These are phyloP conservation scores for Fomitopsis schrenkii DNA, from an alignment of 1,284 basidiomycete genomes.

Conservation along the genomic window DNA sequence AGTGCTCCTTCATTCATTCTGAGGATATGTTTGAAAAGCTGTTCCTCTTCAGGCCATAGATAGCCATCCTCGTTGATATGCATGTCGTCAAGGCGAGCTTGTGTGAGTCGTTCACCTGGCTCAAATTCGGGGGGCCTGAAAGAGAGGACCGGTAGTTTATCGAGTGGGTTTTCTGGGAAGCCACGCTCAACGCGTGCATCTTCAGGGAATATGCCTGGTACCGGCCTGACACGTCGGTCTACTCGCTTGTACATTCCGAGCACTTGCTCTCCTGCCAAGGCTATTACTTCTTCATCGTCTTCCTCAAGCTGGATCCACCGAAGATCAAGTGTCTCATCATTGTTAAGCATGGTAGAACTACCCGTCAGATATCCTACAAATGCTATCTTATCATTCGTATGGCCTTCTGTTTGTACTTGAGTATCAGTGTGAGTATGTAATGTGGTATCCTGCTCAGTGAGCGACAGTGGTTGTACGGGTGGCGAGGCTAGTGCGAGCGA, in stretches of 20 bases:
- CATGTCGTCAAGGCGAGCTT: conserved; percentile 14
- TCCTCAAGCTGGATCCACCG: not conserved
- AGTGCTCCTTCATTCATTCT: conserved; percentile 22
- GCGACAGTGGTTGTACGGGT: no score
- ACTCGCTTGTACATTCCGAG: conserved; percentile 20
- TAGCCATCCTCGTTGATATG: conserved; percentile 23
- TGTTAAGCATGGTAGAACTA: no score
- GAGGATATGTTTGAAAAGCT: conserved; percentile 27
- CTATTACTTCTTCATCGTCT: not conserved
- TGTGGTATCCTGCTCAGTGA: no score
- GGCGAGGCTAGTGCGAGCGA: no score
- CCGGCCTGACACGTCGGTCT: conserved; percentile 20
- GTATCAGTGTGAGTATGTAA: no score
- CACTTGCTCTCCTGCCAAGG: not conserved
- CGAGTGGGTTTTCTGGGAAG: conserved; percentile 17
- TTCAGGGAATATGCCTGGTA: conserved; percentile 20
- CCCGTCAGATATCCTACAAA: no score
- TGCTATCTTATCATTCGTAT: no score
- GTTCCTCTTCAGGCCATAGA: conserved; percentile 28
- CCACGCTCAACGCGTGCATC: conserved; percentile 11
- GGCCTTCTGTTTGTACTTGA: no score
- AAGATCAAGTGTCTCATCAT: no score
- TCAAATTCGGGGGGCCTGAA: conserved; percentile 14
- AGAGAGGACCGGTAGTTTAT: conserved; percentile 8
- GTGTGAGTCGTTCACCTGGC: conserved; percentile 11